phyloP scores from a whole-genome alignment of 306 rosid species.

The Casuarina equisetifolia region DNA sequence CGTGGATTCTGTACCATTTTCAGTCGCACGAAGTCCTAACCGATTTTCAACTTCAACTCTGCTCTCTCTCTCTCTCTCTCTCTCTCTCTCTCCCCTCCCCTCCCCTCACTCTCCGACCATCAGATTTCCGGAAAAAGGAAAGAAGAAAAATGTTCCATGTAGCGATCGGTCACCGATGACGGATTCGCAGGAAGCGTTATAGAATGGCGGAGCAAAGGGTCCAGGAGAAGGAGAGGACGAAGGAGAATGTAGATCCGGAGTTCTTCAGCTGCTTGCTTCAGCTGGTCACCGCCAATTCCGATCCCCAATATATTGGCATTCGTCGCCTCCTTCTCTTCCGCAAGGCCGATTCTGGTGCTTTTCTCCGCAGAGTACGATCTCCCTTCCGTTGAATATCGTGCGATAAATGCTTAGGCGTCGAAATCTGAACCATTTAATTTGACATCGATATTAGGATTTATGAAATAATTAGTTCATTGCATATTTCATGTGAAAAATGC shows the following conservation, averaged over 20 bases:
- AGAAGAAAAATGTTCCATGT: background rate
- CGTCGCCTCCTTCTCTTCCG: slow-evolving; percentile 77
- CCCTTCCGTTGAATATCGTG: background rate
- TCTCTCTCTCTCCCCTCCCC: background rate
- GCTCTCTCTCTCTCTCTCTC: background rate
- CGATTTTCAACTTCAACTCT: background rate
- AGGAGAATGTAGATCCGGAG: slow-evolving; percentile 56
- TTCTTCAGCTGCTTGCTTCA: slow-evolving; percentile 75
- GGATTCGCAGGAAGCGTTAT: slow-evolving; percentile 18
- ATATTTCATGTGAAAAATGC: no score
- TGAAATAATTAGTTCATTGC: no score
- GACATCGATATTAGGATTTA: no score
- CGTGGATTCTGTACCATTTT: background rate
- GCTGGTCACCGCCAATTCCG: slow-evolving; percentile 51
- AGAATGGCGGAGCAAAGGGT: slow-evolving; percentile 47
- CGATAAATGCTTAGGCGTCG: no score
- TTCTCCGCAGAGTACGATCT: slow-evolving; percentile 64
- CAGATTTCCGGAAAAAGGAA: slow-evolving; percentile 29
- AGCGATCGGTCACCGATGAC: slow-evolving; percentile 41
- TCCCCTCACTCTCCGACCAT: slow-evolving; percentile 8
- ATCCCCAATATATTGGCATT: slow-evolving; percentile 62
- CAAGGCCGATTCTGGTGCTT: slow-evolving; percentile 60
- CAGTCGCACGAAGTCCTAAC: background rate
- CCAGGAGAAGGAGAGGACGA: slow-evolving; percentile 24
- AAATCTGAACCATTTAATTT: no score